A percentile compares a stretch with the other conserved stretches of the same genome.
Evolutionary conservation across 306 rosid species (phyloP).

Genomic region (Argentina anserina): DNA sequence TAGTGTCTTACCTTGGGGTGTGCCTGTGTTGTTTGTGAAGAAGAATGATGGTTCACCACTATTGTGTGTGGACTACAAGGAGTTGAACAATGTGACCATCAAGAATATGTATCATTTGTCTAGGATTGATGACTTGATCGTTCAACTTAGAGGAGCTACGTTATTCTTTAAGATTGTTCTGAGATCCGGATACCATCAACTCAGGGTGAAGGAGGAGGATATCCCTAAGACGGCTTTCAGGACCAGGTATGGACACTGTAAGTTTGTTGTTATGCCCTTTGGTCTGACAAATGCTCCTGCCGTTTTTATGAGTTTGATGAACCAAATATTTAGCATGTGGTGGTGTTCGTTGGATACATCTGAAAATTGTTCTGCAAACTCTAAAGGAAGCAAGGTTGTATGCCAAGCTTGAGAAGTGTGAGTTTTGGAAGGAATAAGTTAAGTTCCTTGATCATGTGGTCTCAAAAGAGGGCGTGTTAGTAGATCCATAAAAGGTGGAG

Average conservation of each 20-base stretch:
- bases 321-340: too few relatives aligned
- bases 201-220: too few relatives aligned
- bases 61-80: background rate
- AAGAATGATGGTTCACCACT: background rate
- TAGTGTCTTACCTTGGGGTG: background rate
- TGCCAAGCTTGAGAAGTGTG: too few relatives aligned
- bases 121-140: background rate
- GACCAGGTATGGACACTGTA: background rate
- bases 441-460: too few relatives aligned
- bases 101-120: background rate
- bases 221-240: background rate
- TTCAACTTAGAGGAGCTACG: background rate
- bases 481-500: too few relatives aligned
- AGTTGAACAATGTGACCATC: background rate
- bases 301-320: too few relatives aligned
- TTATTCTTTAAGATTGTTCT: background rate
- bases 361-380: too few relatives aligned
- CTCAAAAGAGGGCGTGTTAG: too few relatives aligned
- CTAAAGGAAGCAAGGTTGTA: too few relatives aligned
- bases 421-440: too few relatives aligned
- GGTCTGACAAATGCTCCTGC: background rate
- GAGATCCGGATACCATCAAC: background rate
- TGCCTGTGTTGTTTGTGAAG: background rate
- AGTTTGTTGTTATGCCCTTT: background rate
- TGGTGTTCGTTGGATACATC: too few relatives aligned